Percentiles rank a stretch among this genome's conserved stretches.
Conservation (phyloP, 176 grass and related monocot genomes). For the Eremochloa ophiuroides region DNA sequence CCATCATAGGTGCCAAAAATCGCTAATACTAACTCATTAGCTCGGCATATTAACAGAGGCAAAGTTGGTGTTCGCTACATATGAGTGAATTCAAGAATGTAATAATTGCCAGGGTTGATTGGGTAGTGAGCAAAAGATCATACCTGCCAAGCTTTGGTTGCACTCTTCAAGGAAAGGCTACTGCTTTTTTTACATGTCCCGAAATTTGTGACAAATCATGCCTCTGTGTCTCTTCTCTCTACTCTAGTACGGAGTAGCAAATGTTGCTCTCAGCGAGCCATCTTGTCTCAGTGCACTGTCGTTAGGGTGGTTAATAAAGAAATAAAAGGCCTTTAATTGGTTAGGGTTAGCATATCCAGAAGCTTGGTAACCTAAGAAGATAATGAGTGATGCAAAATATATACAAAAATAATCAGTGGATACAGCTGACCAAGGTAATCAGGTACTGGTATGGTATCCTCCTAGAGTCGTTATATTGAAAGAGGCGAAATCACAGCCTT, state of each 20-base stretch:
- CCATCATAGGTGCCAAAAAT: not conserved
- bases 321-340: not conserved
- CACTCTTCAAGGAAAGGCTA: constrained; percentile 23
- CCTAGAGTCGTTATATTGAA: no score
- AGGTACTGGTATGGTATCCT: not conserved
- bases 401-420: not conserved
- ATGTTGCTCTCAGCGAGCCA: not conserved
- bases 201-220: no score
- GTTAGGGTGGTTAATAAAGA: not conserved
- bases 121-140: constrained; percentile 36
- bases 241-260: not conserved
- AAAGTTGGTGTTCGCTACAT: not conserved
- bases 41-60: not conserved
- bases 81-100: constrained; percentile 15
- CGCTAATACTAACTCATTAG: not conserved
- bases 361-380: not conserved
- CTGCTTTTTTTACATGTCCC: constrained; percentile 15
- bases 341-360: not conserved
- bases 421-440: not conserved
- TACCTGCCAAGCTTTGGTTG: constrained; percentile 17
- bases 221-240: no score
- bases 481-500: not conserved
- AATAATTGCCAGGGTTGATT: constrained; percentile 36
- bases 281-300: constrained; percentile 6
- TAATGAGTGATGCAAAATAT: not conserved